Evolutionary conservation across 257 asterid species (phyloP).

Genomic region (Agastache rugosa): DNA sequence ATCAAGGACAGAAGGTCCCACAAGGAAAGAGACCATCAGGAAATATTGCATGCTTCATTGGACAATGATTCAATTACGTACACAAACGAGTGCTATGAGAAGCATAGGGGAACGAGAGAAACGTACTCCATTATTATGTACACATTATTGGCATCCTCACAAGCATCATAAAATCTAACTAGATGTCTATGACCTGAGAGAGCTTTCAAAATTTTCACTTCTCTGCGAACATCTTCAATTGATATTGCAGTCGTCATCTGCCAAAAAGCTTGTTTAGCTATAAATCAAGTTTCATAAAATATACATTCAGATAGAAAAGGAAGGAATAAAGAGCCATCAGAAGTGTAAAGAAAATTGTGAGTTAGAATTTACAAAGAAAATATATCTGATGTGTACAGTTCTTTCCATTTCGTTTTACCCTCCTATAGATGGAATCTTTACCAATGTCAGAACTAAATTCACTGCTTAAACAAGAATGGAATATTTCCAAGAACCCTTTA

Average conservation of each 20-base stretch:
- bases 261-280: slow-evolving; percentile 44
- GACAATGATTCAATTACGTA: slow-evolving; percentile 8
- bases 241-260: slow-evolving; percentile 98
- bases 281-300: slow-evolving; percentile 20
- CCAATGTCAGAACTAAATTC: slow-evolving; percentile 13
- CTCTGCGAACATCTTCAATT: slow-evolving; percentile 95
- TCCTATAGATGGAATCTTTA: slow-evolving; percentile 21
- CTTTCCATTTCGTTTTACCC: slow-evolving; percentile 13
- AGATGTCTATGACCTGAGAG: slow-evolving; percentile 92
- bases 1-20: slow-evolving; percentile 7
- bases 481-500: not conserved
- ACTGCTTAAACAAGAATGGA: not conserved
- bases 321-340: slow-evolving; percentile 21
- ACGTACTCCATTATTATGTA: slow-evolving; percentile 97
- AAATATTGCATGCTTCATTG: not conserved
- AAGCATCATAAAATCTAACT: slow-evolving; percentile 88
- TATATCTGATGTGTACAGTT: not conserved
- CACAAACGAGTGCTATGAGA: slow-evolving; percentile 27
- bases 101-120: slow-evolving; percentile 38
- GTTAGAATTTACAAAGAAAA: not conserved
- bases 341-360: not conserved
- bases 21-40: slow-evolving; percentile 3
- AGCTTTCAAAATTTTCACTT: slow-evolving; percentile 92
- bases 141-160: slow-evolving; percentile 90
- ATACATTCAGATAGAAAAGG: slow-evolving; percentile 3